A percentile compares a stretch with the other conserved stretches of the same genome.
Conservation (phyloP, 1,284 basidiomycete species). For the Ustilago esculenta region DNA sequence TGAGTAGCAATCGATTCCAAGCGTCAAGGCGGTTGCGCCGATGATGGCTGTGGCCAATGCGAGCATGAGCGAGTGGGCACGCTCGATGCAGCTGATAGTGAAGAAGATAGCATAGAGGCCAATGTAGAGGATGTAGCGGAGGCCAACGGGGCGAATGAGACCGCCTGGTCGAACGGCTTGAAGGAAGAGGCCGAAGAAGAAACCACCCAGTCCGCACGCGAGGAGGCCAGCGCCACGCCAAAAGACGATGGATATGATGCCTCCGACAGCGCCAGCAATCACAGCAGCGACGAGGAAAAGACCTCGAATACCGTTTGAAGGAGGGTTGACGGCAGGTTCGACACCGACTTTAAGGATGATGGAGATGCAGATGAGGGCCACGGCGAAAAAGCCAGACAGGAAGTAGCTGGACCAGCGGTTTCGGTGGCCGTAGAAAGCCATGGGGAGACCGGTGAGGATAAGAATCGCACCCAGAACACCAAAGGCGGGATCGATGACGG, state of each 20-base stretch:
- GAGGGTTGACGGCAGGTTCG: constrained; percentile 80
- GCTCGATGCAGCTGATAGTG: constrained; percentile 40
- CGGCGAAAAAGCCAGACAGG: constrained; percentile 82
- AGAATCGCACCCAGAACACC: constrained; percentile 87
- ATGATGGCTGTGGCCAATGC: constrained; percentile 81
- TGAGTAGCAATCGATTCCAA: constrained; percentile 88
- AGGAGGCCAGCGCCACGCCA: constrained; percentile 45
- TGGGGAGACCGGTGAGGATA: constrained; percentile 86
- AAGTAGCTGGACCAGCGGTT: constrained; percentile 51
- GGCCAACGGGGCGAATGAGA: constrained; percentile 77
- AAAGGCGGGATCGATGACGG: constrained; percentile 81
- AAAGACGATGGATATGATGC: constrained; percentile 72
- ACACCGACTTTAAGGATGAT: constrained; percentile 91
- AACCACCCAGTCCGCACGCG: constrained; percentile 76
- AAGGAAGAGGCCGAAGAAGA: constrained; percentile 84
- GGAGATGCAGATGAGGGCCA: constrained; percentile 83
- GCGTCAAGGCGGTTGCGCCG: constrained; percentile 88
- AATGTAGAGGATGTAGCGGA: constrained; percentile 87
- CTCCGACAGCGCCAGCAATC: constrained; percentile 83
- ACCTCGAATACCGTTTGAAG: constrained; percentile 79
- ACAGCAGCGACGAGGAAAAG: constrained; percentile 85
- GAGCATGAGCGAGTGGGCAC: constrained; percentile 51
- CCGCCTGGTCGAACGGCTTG: constrained; percentile 85
- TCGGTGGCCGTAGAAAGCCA: constrained; percentile 83
- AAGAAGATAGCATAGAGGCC: constrained; percentile 69